Base-by-base conservation (phyloP, 2,329 filamentous ascomycete genomes). In the Aschersonia sp. region DNA sequence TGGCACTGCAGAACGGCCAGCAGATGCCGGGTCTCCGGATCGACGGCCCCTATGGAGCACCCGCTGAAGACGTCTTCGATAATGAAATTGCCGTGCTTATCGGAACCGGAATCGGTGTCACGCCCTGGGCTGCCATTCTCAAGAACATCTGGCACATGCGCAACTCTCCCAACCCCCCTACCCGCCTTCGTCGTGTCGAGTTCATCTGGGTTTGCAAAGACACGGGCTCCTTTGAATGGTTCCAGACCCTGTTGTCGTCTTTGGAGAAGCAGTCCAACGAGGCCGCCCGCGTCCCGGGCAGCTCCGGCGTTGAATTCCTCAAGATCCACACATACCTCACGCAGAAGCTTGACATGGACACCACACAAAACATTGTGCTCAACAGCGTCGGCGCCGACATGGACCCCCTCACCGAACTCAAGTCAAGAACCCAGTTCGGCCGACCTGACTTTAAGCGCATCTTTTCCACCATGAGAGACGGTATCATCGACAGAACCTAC, bases 201-300 rank as follows among this genome's bases (percentile, higher is more conserved):
- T 98, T 98, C 67, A 94, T 98, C 70, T 98, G 92, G 92, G 83
- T 97, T 46, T 96, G 90, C 76, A 92, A 86, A 64, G 89, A 96
- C 60, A 95, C 89, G 0, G 85, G 79, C 35, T 95, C 89, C 0
- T 98, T 98, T 60, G 92, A 97, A 68, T 98, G 92, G 92, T 97
- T 98, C 73, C 92, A 98, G 63, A 88, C 85, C 1, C 79, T 98
- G 1, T 77, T 98, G 12, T 86, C 85, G 0, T 94, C 87, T 0
- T 83, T 98, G 29, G 92, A 98, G 66, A 75, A 81, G 37, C 92
- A 98, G 62, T 89, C 84, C 45, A 74, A 78, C 50, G 76, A 81
- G 57, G 80, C 79, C 5, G 80, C 82, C 42, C 78, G 76, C 46
- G 71, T 82, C 42, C 78, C 80, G 33, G 82, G 81, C 49, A 79